Base-by-base conservation (phyloP, 1,139 yeast species). In the Pichiaceae sp. region DNA sequence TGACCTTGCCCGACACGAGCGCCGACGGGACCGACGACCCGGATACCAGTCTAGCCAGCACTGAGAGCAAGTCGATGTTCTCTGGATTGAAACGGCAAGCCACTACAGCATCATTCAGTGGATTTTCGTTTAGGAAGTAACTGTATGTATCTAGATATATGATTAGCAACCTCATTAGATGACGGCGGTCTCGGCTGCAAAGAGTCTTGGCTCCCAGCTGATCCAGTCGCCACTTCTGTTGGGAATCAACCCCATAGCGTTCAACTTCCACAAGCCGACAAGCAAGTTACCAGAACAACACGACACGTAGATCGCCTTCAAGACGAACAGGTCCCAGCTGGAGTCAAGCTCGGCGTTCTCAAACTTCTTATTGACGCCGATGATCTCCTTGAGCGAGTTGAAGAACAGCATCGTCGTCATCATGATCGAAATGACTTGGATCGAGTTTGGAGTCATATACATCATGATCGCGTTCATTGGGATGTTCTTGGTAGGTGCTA, bases 381-480 rank as follows among this genome's bases (percentile, higher is more conserved):
- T 59, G 2, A 91, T 77, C 25, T 94, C 85, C 50, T 75, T 79
- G 30, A 85, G 50, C 0, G 97, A 95, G 33, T 76, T 79, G 48
- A 80, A 72, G 46, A 91, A 75, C 51, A 91, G 66, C 86, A 82
- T 85, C 30, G 84, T 60, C 0, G 96, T 83, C 85, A 87, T 89
- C 61, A 87, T 81, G 39, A 91, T 81, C 4, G 96, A 93, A 42
- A 91, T 87, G 45, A 91, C 71, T 52, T 91, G 97, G 21, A 91
- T 63, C 5, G 95, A 77, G 51, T 83, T 82, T 24, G 98, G 98
- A 2, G 96, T 78, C 87, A 91, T 85, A 59, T 86, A 91, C 42
- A 89, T 78, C 95, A 91, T 86, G 39, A 86, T 64, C 41, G 83
- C 57, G 50, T 86, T 91, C 94, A 87, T 83, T 4, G 96, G 95